These are phyloP conservation scores for Aspergillus clavatus DNA, from an alignment of 2,329 filamentous ascomycete species.

Conservation along the genomic window DNA sequence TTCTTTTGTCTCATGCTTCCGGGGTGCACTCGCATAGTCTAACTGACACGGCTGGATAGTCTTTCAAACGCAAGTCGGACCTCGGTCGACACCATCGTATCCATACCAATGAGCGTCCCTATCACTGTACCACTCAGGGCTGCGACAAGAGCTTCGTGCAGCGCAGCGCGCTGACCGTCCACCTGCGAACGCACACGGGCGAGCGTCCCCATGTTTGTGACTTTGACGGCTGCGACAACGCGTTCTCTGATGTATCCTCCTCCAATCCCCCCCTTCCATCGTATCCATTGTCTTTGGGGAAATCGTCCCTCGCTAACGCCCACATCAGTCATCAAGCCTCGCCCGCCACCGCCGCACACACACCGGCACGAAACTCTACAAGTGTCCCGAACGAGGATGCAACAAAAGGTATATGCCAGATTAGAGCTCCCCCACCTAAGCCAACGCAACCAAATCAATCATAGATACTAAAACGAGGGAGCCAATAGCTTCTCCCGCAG, in stretches of 20 bases:
- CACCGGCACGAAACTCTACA: constrained; percentile 37
- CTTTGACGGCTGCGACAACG: constrained; percentile 39
- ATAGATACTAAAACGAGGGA: too few relatives aligned
- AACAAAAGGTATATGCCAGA: constrained; percentile 39
- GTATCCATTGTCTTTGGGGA: too few relatives aligned
- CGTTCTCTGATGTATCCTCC: constrained; percentile 40
- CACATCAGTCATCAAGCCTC: constrained; percentile 40
- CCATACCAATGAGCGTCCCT: constrained; percentile 46
- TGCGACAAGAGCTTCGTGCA: constrained; percentile 48
- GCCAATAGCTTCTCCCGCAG: constrained; percentile 36
- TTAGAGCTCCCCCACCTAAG: too few relatives aligned
- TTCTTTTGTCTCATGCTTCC: too few relatives aligned
- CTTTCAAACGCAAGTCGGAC: constrained; percentile 48
- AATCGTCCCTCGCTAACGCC: too few relatives aligned
- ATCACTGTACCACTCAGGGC: constrained; percentile 41
- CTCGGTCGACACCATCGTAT: constrained; percentile 45
- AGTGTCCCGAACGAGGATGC: constrained; percentile 37
- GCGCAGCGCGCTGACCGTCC: constrained; percentile 44
- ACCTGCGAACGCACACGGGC: constrained; percentile 42
- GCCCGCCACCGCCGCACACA: constrained; percentile 39
- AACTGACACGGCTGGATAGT: too few relatives aligned
- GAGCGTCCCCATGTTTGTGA: constrained; percentile 43
- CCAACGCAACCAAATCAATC: too few relatives aligned
- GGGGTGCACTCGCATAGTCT: too few relatives aligned
- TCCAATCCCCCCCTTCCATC: too few relatives aligned